Evolutionary conservation across 495 filamentous ascomycete species (phyloP).

Genomic region (Xylaria sp.): DNA sequence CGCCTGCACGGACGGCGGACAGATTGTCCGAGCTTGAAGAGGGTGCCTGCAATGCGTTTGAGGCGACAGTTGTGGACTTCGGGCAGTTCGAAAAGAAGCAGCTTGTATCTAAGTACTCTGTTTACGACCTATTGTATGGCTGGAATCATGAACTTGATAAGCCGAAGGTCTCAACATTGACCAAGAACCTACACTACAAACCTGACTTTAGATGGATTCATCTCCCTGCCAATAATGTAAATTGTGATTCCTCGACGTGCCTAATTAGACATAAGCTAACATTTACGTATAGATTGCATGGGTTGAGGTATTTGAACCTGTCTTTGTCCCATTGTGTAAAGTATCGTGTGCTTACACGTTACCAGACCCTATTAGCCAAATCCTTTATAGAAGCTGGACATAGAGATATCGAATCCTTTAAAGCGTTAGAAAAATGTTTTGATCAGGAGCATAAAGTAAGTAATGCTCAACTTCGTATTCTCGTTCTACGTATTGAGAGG

Average conservation of each 20-base stretch:
- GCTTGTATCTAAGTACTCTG: slow-evolving; percentile 62
- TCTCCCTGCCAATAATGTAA: slow-evolving; percentile 61
- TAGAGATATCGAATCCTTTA: slow-evolving; percentile 71
- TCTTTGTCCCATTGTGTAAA: not conserved
- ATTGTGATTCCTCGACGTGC: slow-evolving; percentile 23
- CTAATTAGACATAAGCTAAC: slow-evolving; percentile 31
- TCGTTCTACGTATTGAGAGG: not conserved
- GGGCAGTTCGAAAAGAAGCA: slow-evolving; percentile 70
- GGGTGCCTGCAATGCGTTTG: slow-evolving; percentile 65
- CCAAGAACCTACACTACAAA: slow-evolving; percentile 56
- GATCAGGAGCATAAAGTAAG: slow-evolving; percentile 63
- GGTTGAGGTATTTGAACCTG: slow-evolving; percentile 42
- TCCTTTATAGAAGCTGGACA: slow-evolving; percentile 71
- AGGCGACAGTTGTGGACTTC: slow-evolving; percentile 74
- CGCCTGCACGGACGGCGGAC: slow-evolving; percentile 60
- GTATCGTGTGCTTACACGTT: slow-evolving; percentile 49
- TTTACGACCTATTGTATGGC: slow-evolving; percentile 69
- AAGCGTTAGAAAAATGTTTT: slow-evolving; percentile 69
- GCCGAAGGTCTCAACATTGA: slow-evolving; percentile 59
- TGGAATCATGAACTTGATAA: slow-evolving; percentile 63
- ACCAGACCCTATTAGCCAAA: slow-evolving; percentile 68
- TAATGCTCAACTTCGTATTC: not conserved
- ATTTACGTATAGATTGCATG: slow-evolving; percentile 39
- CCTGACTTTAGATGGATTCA: slow-evolving; percentile 75
- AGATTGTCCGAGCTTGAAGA: slow-evolving; percentile 61